Base-by-base conservation (phyloP, 257 asterid genomes). In the Eustoma russellianum region DNA sequence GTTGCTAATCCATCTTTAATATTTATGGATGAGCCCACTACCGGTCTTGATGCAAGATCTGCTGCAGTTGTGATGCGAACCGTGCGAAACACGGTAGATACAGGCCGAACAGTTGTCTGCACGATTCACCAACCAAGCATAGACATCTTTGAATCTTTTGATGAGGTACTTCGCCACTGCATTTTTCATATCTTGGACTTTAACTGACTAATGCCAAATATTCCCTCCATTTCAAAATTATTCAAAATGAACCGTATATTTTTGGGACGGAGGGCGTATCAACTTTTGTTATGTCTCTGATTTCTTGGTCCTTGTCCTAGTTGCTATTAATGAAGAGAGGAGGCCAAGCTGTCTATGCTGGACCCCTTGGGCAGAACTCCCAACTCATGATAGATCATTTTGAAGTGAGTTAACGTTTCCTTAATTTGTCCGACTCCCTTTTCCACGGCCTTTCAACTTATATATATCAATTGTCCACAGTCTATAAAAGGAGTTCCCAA, bases 21-120 rank as follows among this genome's bases (percentile, higher is more conserved):
- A 67, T 88, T 88, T 81, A 88, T 88, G 96, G 96, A 88, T 53
- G 96, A 88, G 49, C 96, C 94, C 12, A 88, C 96, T 28, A 81
- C 96, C 15, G 87, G 94, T 0, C 94, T 88, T 24, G 96, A 88
- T 69, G 96, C 96, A 52, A 70, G 94, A 68, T 94, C 96, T 52
- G 96, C 96, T 33, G 96, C 96, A 7, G 84, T 88, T 41, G 93
- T 88, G 66, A 87, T 83, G 96, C 68, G 94, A 18, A 61, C 94
- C 6, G 94, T 87, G 13, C 77, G 96, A 16, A 87, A 87, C 77
- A 87, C 96, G 0, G 96, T 87, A 0, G 96, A 83, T 52, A 87
- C 96, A 0, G 96, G 96, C 13, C 73, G 94, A 55, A 84, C 94
- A 7, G 93, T 87, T 17, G 94, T 87, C 50, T 87, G 96, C 74